phyloP scores from a whole-genome alignment of 1,284 basidiomycete genomes.

The Acaromyces ingoldii region DNA sequence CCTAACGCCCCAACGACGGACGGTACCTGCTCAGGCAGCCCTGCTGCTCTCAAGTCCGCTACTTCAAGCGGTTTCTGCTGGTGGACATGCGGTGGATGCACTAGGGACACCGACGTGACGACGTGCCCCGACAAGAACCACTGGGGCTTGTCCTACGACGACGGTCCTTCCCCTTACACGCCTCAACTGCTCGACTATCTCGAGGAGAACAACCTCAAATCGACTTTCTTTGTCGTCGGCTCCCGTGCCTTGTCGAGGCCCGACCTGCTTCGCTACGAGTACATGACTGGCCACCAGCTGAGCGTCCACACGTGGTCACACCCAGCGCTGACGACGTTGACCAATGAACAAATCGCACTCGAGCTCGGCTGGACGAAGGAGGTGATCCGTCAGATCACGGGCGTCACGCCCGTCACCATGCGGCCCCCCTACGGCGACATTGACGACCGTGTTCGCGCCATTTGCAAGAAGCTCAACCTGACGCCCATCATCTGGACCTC shows the following conservation, averaged over 20 bases:
- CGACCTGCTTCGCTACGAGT: constrained; percentile 71
- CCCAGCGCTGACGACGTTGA: constrained; percentile 66
- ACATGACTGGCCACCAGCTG: constrained; percentile 62
- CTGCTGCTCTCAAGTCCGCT: constrained; percentile 58
- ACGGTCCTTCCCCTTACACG: constrained; percentile 77
- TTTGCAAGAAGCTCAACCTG: constrained; percentile 41
- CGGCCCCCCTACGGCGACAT: constrained; percentile 50
- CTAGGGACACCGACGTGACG: constrained; percentile 67
- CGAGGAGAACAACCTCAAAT: constrained; percentile 61
- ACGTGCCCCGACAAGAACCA: constrained; percentile 72
- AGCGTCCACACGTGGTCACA: constrained; percentile 57
- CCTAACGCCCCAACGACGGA: constrained; percentile 62
- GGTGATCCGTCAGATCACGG: constrained; percentile 61
- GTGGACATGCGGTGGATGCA: constrained; percentile 81
- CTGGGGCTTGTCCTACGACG: constrained; percentile 68
- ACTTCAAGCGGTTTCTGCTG: constrained; percentile 60
- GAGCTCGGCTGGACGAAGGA: constrained; percentile 88
- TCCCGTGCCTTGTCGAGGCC: constrained; percentile 80
- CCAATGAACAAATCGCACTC: constrained; percentile 82
- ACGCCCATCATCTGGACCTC: constrained; percentile 50
- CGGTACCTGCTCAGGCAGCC: constrained; percentile 65
- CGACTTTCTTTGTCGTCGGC: constrained; percentile 90
- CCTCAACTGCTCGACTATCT: constrained; percentile 66
- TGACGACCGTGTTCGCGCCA: constrained; percentile 49
- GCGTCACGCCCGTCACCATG: constrained; percentile 53